phyloP scores from a whole-genome alignment of 108 stramenopile genomes.

The Nitzschia sp. region DNA sequence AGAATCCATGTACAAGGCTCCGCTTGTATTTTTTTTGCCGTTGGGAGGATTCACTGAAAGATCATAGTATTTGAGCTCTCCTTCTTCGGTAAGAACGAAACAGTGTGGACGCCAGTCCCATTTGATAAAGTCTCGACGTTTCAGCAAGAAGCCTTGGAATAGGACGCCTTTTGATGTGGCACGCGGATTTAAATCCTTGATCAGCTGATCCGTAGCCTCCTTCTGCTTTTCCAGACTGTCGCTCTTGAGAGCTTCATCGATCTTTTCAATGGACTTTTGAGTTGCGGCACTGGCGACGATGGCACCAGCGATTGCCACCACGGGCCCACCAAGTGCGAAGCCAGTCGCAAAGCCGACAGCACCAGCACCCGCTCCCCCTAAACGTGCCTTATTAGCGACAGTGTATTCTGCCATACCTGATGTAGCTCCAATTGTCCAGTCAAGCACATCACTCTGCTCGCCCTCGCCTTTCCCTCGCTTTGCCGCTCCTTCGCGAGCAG shows the following conservation, averaged over 20 bases:
- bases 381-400: background rate
- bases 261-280: background rate
- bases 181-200: background rate
- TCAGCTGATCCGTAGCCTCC: background rate
- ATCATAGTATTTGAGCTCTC: background rate
- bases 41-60: background rate
- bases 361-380: background rate
- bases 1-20: background rate
- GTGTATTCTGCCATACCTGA: background rate
- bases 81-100: background rate
- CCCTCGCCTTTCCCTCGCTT: background rate
- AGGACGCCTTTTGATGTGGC: background rate
- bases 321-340: background rate
- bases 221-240: background rate
- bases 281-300: conserved; percentile 1
- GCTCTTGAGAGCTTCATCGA: background rate
- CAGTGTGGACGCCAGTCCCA: conserved; percentile 3
- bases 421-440: conserved; percentile 8
- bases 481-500: background rate
- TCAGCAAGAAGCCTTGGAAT: background rate
- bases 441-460: background rate
- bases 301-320: background rate
- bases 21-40: background rate
- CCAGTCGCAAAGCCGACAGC: conserved; percentile 8
- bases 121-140: conserved; percentile 7